Base-by-base conservation (phyloP, 2,329 filamentous ascomycete species). In the Trichophyton verrucosum region DNA sequence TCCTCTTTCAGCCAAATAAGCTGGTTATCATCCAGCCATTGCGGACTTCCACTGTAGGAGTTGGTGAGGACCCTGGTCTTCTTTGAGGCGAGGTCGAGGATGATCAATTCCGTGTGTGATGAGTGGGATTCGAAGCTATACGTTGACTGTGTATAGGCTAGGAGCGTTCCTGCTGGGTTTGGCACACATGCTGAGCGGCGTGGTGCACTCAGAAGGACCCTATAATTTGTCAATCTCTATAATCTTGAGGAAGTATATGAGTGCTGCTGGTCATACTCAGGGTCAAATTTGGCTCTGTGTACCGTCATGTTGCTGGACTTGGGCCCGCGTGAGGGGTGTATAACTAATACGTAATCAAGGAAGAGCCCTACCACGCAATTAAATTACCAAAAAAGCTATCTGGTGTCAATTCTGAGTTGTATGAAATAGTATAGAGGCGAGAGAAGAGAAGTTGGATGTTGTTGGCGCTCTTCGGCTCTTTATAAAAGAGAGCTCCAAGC, bases 111-210 rank as follows among this genome's bases (percentile, higher is more conserved):
- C 55, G 72, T 74, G 36, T 71, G 77, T 64, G 76, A 76, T 42
- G 73, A 72, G 65, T 79, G 77, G 0, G 75, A 75, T 33, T 78
- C 75, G 65, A 80, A 80, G 22, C 76, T 78, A 64, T 80, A 80
- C n/a, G 73, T 71, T 1, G 76, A 76, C 60, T 78, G 76, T 7
- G 75, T 78, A 66, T 77, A 79, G 9, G 78, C 71, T 4, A 75
- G 74, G 30, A 78, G 71, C 13, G 73, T 78, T n/a, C 77, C 77
- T 24, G 74, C 68, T 1, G 76, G 67, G 65, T 77, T 78, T 30
- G 77, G 77, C 58, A 73, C 65, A 46, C 74, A 77, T 46, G 74
- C 68, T 38, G 76, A 77, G 63, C 77, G 71, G 62, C 77, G 71
- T 36, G 77, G 77, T 60, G 77, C 76, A 64, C 73, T 74, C 61